Base-by-base conservation (phyloP, 2,329 filamentous ascomycete genomes). In the Furcasterigmium furcatum region DNA sequence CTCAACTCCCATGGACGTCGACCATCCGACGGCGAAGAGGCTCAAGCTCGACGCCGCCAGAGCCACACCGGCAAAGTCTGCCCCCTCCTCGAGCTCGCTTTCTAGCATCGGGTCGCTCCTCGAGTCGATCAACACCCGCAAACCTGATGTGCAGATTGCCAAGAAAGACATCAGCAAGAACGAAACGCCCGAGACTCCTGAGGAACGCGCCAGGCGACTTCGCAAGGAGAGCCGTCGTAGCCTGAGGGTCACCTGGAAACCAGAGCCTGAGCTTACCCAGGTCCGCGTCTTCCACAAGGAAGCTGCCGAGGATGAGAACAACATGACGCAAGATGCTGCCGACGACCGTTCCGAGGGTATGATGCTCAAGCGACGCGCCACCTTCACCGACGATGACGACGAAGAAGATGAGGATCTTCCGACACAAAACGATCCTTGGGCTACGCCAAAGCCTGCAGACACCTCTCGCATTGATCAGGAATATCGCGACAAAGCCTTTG, bases 291-390 rank as follows among this genome's bases (percentile, higher is more conserved):
- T 91, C 65, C 80, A 82, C 45, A 87, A 88, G 55, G 84, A 89
- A 50, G 82, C 80, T 2, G 76, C 79, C 2, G 87, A 91, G 58
- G 85, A 89, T 54, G 74, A 83, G 46, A 73, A 76, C 45, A 85
- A 82, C 56, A 83, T 88, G 74, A 77, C 85, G 34, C 80, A 81
- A 41, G 86, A 91, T 61, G 85, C 85, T 4, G 78, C 79, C 24
- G 87, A 91, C 59, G 84, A 88, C 56, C 82, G 82, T 41, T 83
- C 82, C 5, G 88, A 88, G 57, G 85, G 87, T 41, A 82, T 86
- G 71, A 82, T 85, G 54, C 67, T 84, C 43, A 84, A 82, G 55
- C 73, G 76, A 51, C 70, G 75, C n/a, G 63, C 61, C 18, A 50
- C 60, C 38, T 67, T 73, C 8, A 71, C 72, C 22, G 68, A 73